Evolutionary conservation across 2,329 filamentous ascomycete species (phyloP), one percentile per base, ranked within the genome.

Genomic region (Sphaerulina vaccinii): DNA sequence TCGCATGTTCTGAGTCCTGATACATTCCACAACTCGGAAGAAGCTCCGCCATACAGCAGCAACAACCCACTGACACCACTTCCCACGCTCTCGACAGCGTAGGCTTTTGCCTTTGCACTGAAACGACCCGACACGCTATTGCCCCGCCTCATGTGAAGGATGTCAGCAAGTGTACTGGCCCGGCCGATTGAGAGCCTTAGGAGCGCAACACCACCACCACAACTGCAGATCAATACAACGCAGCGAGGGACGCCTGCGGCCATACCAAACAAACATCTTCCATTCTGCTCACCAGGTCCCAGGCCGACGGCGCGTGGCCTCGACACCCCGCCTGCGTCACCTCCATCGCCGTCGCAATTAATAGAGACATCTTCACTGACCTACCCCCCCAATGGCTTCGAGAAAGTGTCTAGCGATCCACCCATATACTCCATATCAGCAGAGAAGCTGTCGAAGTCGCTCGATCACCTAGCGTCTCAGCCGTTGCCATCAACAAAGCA

Each of bases 251-350:
- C 79, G 5, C 80, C 82, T 15, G 75, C 87, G 5, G 77, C 93
- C 19, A 64, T 79, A 2, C 89, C 90, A 8, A 96, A 95, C 73
- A 95, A 93, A 71, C 90, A 96, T 71, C 78, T 96, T 19, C 90
- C 91, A n/a, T 76, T 86, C 62, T 96, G 90, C 71, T 87, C 90
- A n/a, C 83, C 90, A 1, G 90, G 90, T 1, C 86, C 88, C 2
- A 67, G 70, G 13, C 56, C 82, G 75, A 59, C 76, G 69, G 41
- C 72, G 70, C 48, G 75, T 76, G 62, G 79, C 77, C 60, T 72
- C 27, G 66, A 72, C 39, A 76, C 74, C 22, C 75, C 77, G 11
- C 76, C 76, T 27, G 69, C 67, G 6, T 90, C 88, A 19, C 87
- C 83, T 3, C 78, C 78, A 1, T 69, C 83, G 11, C 79, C 80